A percentile compares a stretch with the other conserved stretches of the same genome.
Conservation (phyloP, 2,329 filamentous ascomycete genomes). For the Rutstroemia sp. region DNA sequence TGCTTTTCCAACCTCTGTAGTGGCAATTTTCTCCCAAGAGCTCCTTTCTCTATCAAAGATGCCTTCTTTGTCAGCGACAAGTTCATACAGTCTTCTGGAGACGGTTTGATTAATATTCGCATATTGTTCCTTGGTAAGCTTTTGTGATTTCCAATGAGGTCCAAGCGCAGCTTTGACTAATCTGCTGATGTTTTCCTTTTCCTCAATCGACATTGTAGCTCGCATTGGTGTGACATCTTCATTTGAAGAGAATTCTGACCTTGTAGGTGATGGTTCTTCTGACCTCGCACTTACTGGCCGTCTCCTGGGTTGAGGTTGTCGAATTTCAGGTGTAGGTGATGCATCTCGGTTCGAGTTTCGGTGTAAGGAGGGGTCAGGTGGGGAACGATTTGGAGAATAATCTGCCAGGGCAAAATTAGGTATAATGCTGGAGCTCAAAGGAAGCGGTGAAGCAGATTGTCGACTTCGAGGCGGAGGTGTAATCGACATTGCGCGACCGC, state of each 20-base stretch:
- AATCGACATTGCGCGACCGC: conserved; percentile 57
- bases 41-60: conserved; percentile 58
- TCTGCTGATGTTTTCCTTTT: conserved; percentile 81
- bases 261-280: conserved; percentile 57
- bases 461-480: conserved; percentile 62
- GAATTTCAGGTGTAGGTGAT: conserved; percentile 23
- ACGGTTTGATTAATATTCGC: conserved; percentile 86
- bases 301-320: conserved; percentile 27
- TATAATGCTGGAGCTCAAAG: conserved; percentile 63
- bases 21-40: conserved; percentile 69
- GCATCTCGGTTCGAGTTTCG: conserved; percentile 16
- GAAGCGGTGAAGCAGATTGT: conserved; percentile 56
- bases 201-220: conserved; percentile 62
- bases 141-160: conserved; percentile 67
- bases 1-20: conserved; percentile 70
- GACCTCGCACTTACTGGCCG: conserved; percentile 24
- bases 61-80: conserved; percentile 30
- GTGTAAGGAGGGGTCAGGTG: conserved; percentile 24
- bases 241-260: conserved; percentile 33
- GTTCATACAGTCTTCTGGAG: conserved; percentile 79
- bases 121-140: conserved; percentile 83
- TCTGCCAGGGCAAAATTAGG: conserved; percentile 69
- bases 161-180: conserved; percentile 80
- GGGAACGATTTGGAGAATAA: conserved; percentile 58
- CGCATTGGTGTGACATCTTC: conserved; percentile 62